Evolutionary conservation across 805 yeast genomes (phyloP), one percentile per base, ranked within the genome.

Genomic region (Scheffersomyces lignosus): DNA sequence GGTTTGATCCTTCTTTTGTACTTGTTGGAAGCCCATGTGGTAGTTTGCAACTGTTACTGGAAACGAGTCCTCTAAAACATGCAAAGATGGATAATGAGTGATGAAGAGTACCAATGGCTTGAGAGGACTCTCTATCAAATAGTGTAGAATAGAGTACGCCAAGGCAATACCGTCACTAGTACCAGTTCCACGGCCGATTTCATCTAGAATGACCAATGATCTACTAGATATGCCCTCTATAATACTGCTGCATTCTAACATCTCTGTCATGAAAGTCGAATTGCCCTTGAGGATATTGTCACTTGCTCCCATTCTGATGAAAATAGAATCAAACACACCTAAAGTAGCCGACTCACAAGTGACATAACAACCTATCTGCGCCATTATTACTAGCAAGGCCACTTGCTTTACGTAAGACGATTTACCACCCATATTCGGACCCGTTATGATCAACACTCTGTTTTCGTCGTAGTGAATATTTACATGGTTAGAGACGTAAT

Each of bases 401-500:
- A 84, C 71, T 43, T 84, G 88, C 34, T 86, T 73, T 12, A 84
- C 87, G 49, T 80, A 81, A 1, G 88, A 80, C 5, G 89, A 81
- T 54, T 87, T 87, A 3, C 95, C 95, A 7, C 95, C 95, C 89
- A 86, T 84, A 47, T 86, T 86, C 0, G 95, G 93, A 0, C 95
- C 96, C 0, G 95, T 86, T 15, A 89, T 76, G 12, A 89, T 70
- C 37, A 81, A 64, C 2, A 64, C 74, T 23, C 87, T 68, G 10
- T 77, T 70, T 3, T 64, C 56, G n/a, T 62, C 52, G 5, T 62
- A 52, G 4, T 66, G 48, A 65, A 89, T 74, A 5, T 54, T 37
- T 4, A 82, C 71, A 44, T 81, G 78, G 54, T 88, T 89, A 2
- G 93, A 71, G 9, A 89, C 86, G 52, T 79, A 85, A 18, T 49